Evolutionary conservation across 73 alveolate genomes (phyloP).

Genomic region (Paramecium sexaurelia): DNA sequence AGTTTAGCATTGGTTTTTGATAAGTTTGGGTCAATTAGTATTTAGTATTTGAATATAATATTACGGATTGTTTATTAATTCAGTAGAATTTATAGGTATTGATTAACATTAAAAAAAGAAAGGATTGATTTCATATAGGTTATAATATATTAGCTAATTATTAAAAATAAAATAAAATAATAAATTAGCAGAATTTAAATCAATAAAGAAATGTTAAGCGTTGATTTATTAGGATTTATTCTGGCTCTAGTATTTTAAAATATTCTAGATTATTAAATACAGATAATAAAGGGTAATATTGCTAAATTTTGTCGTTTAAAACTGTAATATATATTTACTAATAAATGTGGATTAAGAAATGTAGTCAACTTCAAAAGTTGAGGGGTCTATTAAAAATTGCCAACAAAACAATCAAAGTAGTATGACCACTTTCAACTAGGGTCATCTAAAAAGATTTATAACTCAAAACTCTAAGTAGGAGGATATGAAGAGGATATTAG

Average conservation of each 20-base stretch:
- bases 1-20: too few relatives aligned
- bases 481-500: constrained; percentile 90
- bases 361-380: constrained; percentile 93
- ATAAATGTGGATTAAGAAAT: constrained; percentile 57
- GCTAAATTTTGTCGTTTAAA: constrained; percentile 12
- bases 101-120: too few relatives aligned
- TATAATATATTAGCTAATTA: background rate
- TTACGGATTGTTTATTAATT: too few relatives aligned
- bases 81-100: too few relatives aligned
- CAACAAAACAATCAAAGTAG: constrained; percentile 94
- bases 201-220: background rate
- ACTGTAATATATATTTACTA: constrained; percentile 58
- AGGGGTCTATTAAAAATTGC: constrained; percentile 96
- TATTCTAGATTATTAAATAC: background rate
- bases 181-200: background rate
- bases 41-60: too few relatives aligned
- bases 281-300: background rate
- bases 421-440: constrained; percentile 88
- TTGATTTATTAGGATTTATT: constrained; percentile 44
- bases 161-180: background rate
- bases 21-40: too few relatives aligned
- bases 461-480: constrained; percentile 74
- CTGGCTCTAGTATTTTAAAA: constrained; percentile 60
- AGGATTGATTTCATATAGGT: too few relatives aligned
- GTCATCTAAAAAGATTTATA: constrained; percentile 34